Base-by-base conservation (phyloP, 2,329 filamentous ascomycete genomes). In the Arthrobotrys sphaeroides region DNA sequence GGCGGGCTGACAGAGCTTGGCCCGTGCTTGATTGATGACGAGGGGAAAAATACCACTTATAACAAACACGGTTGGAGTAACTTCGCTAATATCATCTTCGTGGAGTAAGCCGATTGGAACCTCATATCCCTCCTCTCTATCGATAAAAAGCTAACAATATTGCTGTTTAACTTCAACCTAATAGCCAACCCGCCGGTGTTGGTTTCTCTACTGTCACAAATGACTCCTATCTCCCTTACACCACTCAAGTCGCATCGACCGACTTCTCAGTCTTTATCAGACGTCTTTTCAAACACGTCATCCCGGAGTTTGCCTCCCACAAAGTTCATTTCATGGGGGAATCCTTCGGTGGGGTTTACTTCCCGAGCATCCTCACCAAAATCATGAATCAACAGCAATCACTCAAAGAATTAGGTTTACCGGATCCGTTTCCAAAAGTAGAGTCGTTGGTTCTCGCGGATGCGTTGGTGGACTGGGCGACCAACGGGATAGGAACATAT, bases 11-110 rank as follows among this genome's bases (percentile, higher is more conserved):
- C 98, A 85, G 95, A 99, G 85, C 91, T 99, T 74, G 95, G 95
- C 60, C 94, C 95, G n/a, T 90, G 93, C 26, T 91, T 90, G 76
- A 90, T 99, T 82, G 88, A 92, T 82, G 88, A 94, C 86, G 91
- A 96, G 80, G 70, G 62, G 20, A 86, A 93, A 80, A 89, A 94
- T 84, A 83, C 94, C 67, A 88, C 92, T 80, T 89, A 90, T 87
- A 99, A 99, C 85, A 90, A 92, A 55, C 90, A 89, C 84, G 91
- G 94, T 4, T 99, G 95, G 95, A 99, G 97, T 85, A 90, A 89
- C 83, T 98, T 98, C 81, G 95, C 95, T 78, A 97, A 93, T 53
- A 94, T 99, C 82, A 98, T 99, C 84, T 99, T 99, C 91, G 90
- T 99, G 77, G 95, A 99, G 69, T 73, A 65, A 26, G 68, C 43